Evolutionary conservation across 192 early-diverging fungal species (phyloP), one percentile per base, ranked within the genome.

Genomic region (Phlyctochytrium planicorne): DNA sequence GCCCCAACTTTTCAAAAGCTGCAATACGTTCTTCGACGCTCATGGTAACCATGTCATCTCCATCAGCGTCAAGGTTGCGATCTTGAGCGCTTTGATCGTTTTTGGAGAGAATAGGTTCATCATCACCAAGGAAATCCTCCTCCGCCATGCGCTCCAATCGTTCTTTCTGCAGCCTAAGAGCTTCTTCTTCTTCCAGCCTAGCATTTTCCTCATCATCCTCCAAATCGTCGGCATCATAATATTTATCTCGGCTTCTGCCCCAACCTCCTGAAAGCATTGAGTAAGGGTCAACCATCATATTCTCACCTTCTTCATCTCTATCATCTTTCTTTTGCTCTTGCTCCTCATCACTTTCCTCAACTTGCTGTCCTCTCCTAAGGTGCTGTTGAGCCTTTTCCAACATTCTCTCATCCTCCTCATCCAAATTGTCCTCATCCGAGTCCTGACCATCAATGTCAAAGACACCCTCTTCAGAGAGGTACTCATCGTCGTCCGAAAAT

Each of bases 111-210:
- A n/a, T n/a, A n/a, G n/a, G n/a, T n/a, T n/a, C n/a, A n/a, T 62
- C 60, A 20, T 62, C 60, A 10, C 89, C 91, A 52, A 95, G 78
- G 69, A 94, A 96, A 82, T 98, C 95, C 59, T 83, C 90, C 71
- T 96, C 95, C 32, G 88, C 80, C 80, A 96, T 86, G 31, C 78
- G 83, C 53, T 88, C 85, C 31, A 94, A 71, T 37, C 87, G 86
- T 70, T 91, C 82, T 75, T 85, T 87, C 66, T 95, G 94, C 66
- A 98, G 77, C 64, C 91, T 87, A 55, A 93, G 74, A 1, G 93
- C 94, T 75, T 96, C 95, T 53, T 85, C 84, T 59, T 93, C 94
- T 69, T 97, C 95, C 61, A 93, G 93, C 37, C 86, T 86, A 62
- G 88, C 90, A 25, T 89, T 90, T 47, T 91, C 74, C 56, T 94